Evolutionary conservation across 495 filamentous ascomycete genomes (phyloP).

Genomic region (Rostrohypoxylon terebratum): DNA sequence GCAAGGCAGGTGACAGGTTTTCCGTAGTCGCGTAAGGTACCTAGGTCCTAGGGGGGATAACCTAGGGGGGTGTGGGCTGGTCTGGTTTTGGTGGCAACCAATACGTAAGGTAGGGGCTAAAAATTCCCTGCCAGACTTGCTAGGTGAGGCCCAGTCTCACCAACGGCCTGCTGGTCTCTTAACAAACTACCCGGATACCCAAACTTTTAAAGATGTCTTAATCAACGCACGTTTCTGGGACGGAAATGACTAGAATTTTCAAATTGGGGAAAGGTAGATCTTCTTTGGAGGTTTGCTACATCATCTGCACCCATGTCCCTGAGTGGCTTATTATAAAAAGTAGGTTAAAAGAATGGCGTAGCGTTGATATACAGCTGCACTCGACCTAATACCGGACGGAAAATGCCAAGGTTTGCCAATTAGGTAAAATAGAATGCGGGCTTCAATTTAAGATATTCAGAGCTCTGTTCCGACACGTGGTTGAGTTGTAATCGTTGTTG

Average conservation of each 20-base stretch:
- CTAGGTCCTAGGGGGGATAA: conserved; percentile 22
- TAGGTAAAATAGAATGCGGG: neutral
- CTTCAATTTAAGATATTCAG: conserved; percentile 29
- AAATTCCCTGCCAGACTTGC: conserved; percentile 45
- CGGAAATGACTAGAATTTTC: neutral
- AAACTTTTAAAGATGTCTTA: conserved; percentile 35
- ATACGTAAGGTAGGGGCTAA: conserved; percentile 38
- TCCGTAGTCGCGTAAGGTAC: conserved; percentile 32
- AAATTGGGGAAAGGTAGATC: conserved; percentile 1
- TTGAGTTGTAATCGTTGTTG: conserved; percentile 10
- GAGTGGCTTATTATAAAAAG: conserved; percentile 46
- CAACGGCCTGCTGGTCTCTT: conserved; percentile 43
- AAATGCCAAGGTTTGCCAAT: conserved; percentile 18
- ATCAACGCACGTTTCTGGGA: conserved; percentile 21
- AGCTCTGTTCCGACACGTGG: conserved; percentile 29
- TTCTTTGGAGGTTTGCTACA: conserved; percentile 16
- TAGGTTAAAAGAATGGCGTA: conserved; percentile 15
- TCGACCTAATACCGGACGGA: conserved; percentile 15
- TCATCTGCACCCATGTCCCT: conserved; percentile 21
- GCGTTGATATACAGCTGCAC: conserved; percentile 45
- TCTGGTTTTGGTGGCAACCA: conserved; percentile 38
- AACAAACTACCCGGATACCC: conserved; percentile 40
- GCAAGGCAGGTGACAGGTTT: conserved; percentile 40
- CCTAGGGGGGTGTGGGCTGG: conserved; percentile 37
- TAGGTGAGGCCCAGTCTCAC: conserved; percentile 47